Evolutionary conservation across 805 yeast genomes (phyloP).

Genomic region (Maudiozyma barnettii): DNA sequence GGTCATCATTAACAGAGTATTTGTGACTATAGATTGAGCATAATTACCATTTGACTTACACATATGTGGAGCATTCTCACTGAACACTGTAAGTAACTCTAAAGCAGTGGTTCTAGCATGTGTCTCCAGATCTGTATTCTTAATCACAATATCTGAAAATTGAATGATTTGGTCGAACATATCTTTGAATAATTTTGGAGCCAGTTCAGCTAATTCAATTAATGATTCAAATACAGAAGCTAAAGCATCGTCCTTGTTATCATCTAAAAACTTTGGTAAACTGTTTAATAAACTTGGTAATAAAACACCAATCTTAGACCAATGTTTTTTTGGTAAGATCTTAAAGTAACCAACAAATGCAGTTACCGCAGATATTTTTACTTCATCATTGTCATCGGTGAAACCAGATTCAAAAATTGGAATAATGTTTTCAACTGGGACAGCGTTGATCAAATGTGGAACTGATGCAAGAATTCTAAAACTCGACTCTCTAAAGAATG

Average conservation of each 20-base stretch:
- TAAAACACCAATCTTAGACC: conserved; percentile 69
- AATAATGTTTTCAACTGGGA: conserved; percentile 44
- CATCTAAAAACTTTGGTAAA: conserved; percentile 71
- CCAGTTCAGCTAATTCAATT: conserved; percentile 83
- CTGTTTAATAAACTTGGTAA: conserved; percentile 80
- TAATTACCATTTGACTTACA: conserved; percentile 72
- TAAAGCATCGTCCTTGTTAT: conserved; percentile 71
- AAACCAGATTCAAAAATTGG: conserved; percentile 76
- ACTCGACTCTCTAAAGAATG: conserved; percentile 71
- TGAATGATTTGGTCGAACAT: conserved; percentile 85
- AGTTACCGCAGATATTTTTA: conserved; percentile 81
- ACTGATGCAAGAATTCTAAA: conserved; percentile 80
- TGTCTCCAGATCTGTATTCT: conserved; percentile 71
- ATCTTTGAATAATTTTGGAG: conserved; percentile 88
- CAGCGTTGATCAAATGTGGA: conserved; percentile 64
- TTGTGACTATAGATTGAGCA: conserved; percentile 59
- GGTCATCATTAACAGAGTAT: conserved; percentile 76
- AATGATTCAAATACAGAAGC: conserved; percentile 82
- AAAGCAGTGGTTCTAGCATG: conserved; percentile 75
- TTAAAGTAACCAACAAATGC: conserved; percentile 89
- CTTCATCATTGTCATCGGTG: conserved; percentile 68
- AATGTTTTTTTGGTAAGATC: conserved; percentile 63
- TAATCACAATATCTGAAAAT: conserved; percentile 75
- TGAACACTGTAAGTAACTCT: conserved; percentile 81
- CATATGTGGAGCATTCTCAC: conserved; percentile 93